Base-by-base conservation (phyloP, 2,329 filamentous ascomycete species). In the Epichloe gansuensis region DNA sequence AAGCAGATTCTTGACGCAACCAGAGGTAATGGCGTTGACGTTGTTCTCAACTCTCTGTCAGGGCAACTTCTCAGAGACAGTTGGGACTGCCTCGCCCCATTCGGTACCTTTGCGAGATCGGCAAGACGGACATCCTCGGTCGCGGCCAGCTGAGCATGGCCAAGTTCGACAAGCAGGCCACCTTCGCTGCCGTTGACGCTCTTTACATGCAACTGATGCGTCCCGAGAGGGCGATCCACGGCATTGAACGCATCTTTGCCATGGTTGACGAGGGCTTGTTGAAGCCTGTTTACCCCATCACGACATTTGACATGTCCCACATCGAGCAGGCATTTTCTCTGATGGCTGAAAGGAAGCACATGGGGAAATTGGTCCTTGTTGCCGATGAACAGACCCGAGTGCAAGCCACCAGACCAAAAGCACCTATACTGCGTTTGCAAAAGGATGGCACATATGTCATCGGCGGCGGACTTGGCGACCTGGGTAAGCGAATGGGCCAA, bases 21-120 rank as follows among this genome's bases (percentile, higher is more conserved):
- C 1, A 53, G 56, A 1, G 77, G 76, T 12, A 65, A 60, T 3
- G 86, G 86, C 11, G 83, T 84, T 1, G 86, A 91, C 66, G 80
- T 81, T 0, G 83, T 85, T 17, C 83, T 91, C 59, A 69, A 75
- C 59, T 73, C 69, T 0, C 62, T 75, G 0, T 57, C 67, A 2
- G 73, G 72, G 0, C 71, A 75, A 13, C 58, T 63, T 1, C 59
- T 75, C 3, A 62, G 64, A 2, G 68, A 70, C 35, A 70, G 72
- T 0, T 75, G 69, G 70, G 62, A 65, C 3, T 73, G 69, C 48
- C 60, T 77, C 17, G 69, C 69, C 46, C 63, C 62, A n/a, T 72
- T 72, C 54, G 74, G 73, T 2, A 64, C 67, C 3, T 72, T 76
- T 57, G 77, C 3, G 74, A 77, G 51, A 67, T 76, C 28, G 67